Percentiles rank a stretch among this genome's conserved stretches.
phyloP scores from a whole-genome alignment of 495 filamentous ascomycete genomes.

The Xylaria bambusicola region DNA sequence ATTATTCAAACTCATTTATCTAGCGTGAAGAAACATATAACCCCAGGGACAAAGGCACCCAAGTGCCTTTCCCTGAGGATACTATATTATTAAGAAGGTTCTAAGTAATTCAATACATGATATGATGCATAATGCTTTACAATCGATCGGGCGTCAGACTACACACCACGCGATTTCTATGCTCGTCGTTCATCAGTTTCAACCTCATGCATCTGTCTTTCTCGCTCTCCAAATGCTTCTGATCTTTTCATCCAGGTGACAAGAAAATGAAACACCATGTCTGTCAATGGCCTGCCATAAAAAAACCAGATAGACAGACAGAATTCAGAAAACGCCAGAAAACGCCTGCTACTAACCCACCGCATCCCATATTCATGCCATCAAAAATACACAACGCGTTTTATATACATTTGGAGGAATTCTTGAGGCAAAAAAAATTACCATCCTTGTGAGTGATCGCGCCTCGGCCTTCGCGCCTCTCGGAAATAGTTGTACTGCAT shows the following conservation, averaged over 20 bases:
- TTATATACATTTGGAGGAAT: constrained; percentile 20
- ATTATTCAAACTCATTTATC: no score
- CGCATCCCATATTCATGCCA: no score
- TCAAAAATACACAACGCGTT: neutral
- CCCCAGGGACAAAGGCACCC: no score
- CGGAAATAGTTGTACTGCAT: constrained; percentile 42
- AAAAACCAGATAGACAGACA: constrained; percentile 11
- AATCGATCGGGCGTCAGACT: constrained; percentile 2
- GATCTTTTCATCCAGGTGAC: neutral
- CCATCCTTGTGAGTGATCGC: constrained; percentile 15
- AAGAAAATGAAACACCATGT: no score
- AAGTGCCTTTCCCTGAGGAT: no score
- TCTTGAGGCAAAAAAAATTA: neutral
- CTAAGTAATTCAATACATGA: no score
- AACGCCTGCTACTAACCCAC: no score
- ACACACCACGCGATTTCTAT: constrained; percentile 15
- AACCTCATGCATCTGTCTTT: constrained; percentile 16
- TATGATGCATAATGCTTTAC: no score
- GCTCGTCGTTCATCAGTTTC: constrained; percentile 13
- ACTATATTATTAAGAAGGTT: constrained; percentile 11
- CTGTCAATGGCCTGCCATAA: constrained; percentile 17
- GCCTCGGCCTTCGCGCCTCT: constrained; percentile 28
- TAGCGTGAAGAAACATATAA: no score
- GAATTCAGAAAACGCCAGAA: constrained; percentile 11
- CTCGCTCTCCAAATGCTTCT: constrained; percentile 1